Evolutionary conservation across 2,329 filamentous ascomycete genomes (phyloP).

Genomic region (Ilyonectria mors-panacis): DNA sequence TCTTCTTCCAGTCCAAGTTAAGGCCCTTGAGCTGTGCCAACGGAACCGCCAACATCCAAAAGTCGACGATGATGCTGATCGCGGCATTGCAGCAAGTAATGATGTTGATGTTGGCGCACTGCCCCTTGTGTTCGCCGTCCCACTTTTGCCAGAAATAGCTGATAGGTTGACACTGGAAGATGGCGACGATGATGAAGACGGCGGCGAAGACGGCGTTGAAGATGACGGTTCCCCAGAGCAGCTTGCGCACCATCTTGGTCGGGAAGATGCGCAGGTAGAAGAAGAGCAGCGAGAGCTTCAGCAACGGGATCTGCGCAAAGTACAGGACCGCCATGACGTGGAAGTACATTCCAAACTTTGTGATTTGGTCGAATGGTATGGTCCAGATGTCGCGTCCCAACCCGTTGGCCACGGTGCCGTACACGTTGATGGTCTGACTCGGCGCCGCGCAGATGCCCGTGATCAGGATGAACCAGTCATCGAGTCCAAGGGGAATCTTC

Average conservation of each 20-base stretch:
- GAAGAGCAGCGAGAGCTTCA: constrained; percentile 67
- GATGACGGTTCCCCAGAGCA: constrained; percentile 60
- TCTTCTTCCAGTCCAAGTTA: constrained; percentile 63
- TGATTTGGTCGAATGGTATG: constrained; percentile 57
- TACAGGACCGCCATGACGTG: constrained; percentile 62
- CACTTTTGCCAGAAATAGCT: constrained; percentile 68
- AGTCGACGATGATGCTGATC: constrained; percentile 67
- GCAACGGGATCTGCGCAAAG: constrained; percentile 61
- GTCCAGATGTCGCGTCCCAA: constrained; percentile 68
- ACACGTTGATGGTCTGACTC: constrained; percentile 49
- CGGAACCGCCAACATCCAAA: constrained; percentile 67
- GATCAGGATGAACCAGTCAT: constrained; percentile 56
- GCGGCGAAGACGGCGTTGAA: constrained; percentile 58
- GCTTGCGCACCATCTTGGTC: constrained; percentile 51
- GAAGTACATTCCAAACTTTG: constrained; percentile 59
- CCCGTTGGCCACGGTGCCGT: constrained; percentile 56
- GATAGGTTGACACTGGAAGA: constrained; percentile 68
- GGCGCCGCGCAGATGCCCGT: constrained; percentile 49
- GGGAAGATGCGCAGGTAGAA: constrained; percentile 72
- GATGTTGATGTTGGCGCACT: constrained; percentile 64
- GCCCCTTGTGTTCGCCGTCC: constrained; percentile 62
- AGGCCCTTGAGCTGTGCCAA: constrained; percentile 60
- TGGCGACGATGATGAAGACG: constrained; percentile 58
- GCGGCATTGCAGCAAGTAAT: constrained; percentile 66
- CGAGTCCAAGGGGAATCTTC: constrained; percentile 54